Evolutionary conservation across 2,329 filamentous ascomycete species (phyloP).

Genomic region (Zymoseptoria passerinii): DNA sequence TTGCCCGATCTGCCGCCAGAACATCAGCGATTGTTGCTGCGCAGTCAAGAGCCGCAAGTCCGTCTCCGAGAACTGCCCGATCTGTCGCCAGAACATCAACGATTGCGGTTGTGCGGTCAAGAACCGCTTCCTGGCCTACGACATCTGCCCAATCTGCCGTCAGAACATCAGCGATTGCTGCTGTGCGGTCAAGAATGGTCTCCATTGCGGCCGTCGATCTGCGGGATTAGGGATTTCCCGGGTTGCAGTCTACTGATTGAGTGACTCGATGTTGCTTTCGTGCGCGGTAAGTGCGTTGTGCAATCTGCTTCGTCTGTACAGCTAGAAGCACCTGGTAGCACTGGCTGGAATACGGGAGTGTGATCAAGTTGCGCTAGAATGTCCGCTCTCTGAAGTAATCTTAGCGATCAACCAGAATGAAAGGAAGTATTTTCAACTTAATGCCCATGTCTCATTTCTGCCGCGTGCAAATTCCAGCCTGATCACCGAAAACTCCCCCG

Average conservation of each 20-base stretch:
- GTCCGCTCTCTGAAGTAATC: no score
- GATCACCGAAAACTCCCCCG: no score
- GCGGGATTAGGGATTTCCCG: not conserved
- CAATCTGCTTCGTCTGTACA: conserved; percentile 1
- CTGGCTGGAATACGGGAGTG: not conserved
- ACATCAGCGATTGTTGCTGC: not conserved
- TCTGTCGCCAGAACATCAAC: conserved; percentile 3
- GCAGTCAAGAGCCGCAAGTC: not conserved
- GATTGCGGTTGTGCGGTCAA: not conserved
- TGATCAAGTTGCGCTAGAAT: not conserved
- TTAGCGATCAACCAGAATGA: no score
- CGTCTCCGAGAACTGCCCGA: not conserved
- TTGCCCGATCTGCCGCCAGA: not conserved
- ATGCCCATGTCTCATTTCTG: no score
- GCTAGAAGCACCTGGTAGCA: conserved; percentile 1
- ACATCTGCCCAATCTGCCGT: conserved; percentile 1
- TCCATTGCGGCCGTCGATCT: not conserved
- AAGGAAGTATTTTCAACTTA: no score
- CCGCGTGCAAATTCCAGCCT: no score
- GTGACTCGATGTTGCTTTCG: not conserved
- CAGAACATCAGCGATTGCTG: conserved; percentile 4
- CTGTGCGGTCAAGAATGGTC: not conserved
- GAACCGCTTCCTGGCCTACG: not conserved
- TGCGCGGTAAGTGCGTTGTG: conserved; percentile 1
- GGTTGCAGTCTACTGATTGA: not conserved